Evolutionary conservation across 352 stramenopile genomes (phyloP).

Genomic region (Phytophthora hybrid): DNA sequence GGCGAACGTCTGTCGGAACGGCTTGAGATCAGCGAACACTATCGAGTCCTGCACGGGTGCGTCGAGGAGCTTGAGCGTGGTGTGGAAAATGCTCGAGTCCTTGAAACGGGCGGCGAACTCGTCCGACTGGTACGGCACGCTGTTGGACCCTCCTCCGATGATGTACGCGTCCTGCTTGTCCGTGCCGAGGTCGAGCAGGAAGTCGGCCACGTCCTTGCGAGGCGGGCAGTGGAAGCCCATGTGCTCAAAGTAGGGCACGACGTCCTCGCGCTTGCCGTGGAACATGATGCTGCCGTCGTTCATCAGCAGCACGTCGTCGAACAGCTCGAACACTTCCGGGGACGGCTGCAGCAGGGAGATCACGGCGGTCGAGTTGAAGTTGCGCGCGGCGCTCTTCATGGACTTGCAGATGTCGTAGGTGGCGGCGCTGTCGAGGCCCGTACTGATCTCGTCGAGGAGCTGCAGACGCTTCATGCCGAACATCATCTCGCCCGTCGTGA

Average conservation of each 20-base stretch:
- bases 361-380: slow-evolving; percentile 59
- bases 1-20: slow-evolving; percentile 59
- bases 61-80: slow-evolving; percentile 49
- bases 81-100: slow-evolving; percentile 58
- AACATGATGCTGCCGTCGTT: slow-evolving; percentile 64
- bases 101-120: slow-evolving; percentile 63
- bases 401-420: slow-evolving; percentile 87
- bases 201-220: slow-evolving; percentile 10
- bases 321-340: slow-evolving; percentile 63
- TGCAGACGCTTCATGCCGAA: slow-evolving; percentile 76
- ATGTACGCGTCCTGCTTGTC: slow-evolving; percentile 33
- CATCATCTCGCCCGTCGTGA: slow-evolving; percentile 73
- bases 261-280: slow-evolving; percentile 53
- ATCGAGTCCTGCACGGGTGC: slow-evolving; percentile 39
- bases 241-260: slow-evolving; percentile 56
- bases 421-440: slow-evolving; percentile 53
- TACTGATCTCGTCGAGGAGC: slow-evolving; percentile 86
- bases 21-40: slow-evolving; percentile 23
- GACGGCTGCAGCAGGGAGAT: slow-evolving; percentile 56
- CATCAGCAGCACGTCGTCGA: slow-evolving; percentile 64
- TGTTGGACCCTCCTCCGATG: slow-evolving; percentile 2
- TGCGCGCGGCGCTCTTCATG: slow-evolving; percentile 57
- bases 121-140: slow-evolving; percentile 30
- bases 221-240: slow-evolving; percentile 57
- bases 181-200: slow-evolving; percentile 29